phyloP scores from a whole-genome alignment of 192 early-diverging fungal species.

The Funneliformis geosporum region DNA sequence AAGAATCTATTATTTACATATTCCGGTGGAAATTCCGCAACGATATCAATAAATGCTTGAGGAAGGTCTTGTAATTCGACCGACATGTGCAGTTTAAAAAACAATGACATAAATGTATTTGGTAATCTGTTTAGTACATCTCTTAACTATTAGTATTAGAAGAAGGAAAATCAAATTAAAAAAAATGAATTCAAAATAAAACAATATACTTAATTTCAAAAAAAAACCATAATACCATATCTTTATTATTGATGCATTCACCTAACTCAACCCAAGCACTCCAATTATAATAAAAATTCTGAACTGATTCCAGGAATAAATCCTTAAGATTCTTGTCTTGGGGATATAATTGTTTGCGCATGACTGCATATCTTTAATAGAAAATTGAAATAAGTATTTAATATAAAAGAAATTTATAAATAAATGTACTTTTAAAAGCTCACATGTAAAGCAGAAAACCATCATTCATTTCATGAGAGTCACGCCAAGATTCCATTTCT shows the following conservation, averaged over 20 bases:
- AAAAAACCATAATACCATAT: constrained; percentile 9
- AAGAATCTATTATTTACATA: constrained; percentile 70
- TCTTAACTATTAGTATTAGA: constrained; percentile 17
- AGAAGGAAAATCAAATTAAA: neutral
- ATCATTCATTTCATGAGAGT: constrained; percentile 52
- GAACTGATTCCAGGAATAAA: constrained; percentile 66
- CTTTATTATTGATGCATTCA: constrained; percentile 1
- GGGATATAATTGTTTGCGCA: constrained; percentile 46
- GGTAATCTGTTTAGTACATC: constrained; percentile 32
- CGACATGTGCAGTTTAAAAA: constrained; percentile 60
- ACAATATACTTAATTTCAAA: neutral
- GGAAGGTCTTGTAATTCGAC: constrained; percentile 51
- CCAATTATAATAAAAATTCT: constrained; percentile 83
- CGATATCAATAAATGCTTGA: constrained; percentile 32
- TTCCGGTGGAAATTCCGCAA: constrained; percentile 47
- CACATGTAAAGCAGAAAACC: constrained; percentile 72
- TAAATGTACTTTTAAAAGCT: neutral
- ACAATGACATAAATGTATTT: constrained; percentile 44
- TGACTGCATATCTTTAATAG: constrained; percentile 53
- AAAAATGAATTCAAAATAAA: neutral
- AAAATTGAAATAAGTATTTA: constrained; percentile 26
- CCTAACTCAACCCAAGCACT: constrained; percentile 86
- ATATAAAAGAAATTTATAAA: constrained; percentile 11
- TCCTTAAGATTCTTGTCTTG: constrained; percentile 47
- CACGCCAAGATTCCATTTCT: constrained; percentile 47